Conservation (phyloP, 1,139 yeast species). For the Yamadazyma trypodendri region DNA sequence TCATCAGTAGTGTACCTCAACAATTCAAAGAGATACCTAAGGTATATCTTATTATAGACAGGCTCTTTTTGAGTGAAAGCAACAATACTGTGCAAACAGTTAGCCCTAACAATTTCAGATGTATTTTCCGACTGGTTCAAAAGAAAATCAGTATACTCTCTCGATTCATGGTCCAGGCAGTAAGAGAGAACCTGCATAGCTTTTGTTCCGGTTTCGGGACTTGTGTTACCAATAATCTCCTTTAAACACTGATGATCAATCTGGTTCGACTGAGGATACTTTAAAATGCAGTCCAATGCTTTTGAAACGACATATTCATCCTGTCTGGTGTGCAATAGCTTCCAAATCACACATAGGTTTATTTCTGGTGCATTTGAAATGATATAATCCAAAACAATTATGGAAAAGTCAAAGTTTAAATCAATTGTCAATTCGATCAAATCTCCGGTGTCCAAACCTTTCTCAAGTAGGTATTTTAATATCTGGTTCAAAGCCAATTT, state of each 20-base stretch:
- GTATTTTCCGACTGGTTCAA: neutral
- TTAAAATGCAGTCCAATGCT: constrained; percentile 1
- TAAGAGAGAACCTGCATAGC: too few species aligned
- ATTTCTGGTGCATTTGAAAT: neutral
- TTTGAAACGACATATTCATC: neutral
- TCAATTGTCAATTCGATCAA: constrained; percentile 5
- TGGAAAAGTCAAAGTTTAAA: constrained; percentile 4
- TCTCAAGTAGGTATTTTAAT: constrained; percentile 7
- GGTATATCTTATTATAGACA: neutral
- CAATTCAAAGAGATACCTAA: constrained; percentile 7
- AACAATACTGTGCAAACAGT: neutral
- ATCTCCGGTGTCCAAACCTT: constrained; percentile 3
- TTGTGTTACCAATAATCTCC: too few species aligned
- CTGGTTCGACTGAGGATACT: neutral
- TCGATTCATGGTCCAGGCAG: too few species aligned
- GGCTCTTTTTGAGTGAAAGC: neutral
- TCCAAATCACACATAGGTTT: neutral
- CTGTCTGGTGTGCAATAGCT: neutral
- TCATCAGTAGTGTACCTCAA: constrained; percentile 47
- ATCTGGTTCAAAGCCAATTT: constrained; percentile 11
- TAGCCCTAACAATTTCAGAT: neutral
- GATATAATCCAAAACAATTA: constrained; percentile 6
- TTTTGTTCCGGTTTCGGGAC: too few species aligned
- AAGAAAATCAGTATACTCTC: neutral
- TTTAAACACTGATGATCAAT: too few species aligned